Evolutionary conservation across 1,284 basidiomycete species (phyloP).

Genomic region (Apiotrichum mycotoxinovorans): DNA sequence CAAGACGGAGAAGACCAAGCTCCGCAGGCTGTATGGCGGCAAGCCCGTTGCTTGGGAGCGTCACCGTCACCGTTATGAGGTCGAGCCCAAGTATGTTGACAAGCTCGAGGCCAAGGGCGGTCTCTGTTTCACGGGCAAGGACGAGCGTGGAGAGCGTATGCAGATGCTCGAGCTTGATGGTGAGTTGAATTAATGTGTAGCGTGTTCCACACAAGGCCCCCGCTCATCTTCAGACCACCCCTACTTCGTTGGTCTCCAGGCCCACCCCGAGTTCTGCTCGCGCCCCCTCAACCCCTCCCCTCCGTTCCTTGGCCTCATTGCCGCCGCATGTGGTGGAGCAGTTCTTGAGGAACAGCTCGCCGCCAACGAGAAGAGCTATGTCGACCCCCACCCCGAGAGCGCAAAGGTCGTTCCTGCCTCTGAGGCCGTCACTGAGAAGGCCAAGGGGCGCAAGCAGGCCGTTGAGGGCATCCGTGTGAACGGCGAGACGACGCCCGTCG

Average conservation of each 20-base stretch:
- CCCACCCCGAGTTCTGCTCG: conserved; percentile 98
- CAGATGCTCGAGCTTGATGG: conserved; percentile 86
- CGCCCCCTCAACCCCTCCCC: conserved; percentile 98
- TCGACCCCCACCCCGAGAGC: conserved; percentile 54
- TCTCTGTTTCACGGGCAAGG: conserved; percentile 82
- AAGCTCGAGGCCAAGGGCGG: conserved; percentile 65
- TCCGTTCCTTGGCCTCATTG: conserved; percentile 92
- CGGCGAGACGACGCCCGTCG: conserved; percentile 11
- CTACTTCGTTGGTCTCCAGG: conserved; percentile 91
- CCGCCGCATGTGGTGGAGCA: conserved; percentile 66
- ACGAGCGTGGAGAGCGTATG: conserved; percentile 96
- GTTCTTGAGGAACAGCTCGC: conserved; percentile 74
- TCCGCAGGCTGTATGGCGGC: conserved; percentile 81
- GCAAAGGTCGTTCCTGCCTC: conserved; percentile 47
- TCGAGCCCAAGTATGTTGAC: conserved; percentile 84
- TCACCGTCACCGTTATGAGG: conserved; percentile 95
- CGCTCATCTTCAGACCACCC: conserved; percentile 68
- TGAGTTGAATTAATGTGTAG: conserved; percentile 48
- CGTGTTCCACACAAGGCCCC: background rate
- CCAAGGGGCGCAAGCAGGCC: conserved; percentile 41
- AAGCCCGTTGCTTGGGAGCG: conserved; percentile 87
- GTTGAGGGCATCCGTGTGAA: conserved; percentile 39
- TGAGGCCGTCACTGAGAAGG: conserved; percentile 43
- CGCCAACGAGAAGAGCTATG: conserved; percentile 58
- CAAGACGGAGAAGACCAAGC: conserved; percentile 61